These are phyloP conservation scores for Omphalea diandra DNA, from an alignment of 441 rosid genomes.

Conservation along the genomic window DNA sequence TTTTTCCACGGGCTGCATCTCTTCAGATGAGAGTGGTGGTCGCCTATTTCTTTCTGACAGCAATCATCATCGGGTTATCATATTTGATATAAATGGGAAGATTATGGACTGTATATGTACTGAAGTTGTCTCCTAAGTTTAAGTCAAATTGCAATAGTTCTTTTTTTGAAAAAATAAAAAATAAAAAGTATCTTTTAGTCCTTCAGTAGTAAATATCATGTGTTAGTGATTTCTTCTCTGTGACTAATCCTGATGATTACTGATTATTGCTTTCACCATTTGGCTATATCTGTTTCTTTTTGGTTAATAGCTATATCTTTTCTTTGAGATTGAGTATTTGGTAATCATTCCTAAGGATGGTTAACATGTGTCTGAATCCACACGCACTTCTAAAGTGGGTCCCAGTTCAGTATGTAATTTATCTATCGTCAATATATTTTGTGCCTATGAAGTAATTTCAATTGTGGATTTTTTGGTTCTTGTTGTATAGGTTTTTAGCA, in stretches of 20 bases:
- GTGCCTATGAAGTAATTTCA: slow-evolving; percentile 3
- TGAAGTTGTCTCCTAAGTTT: slow-evolving; percentile 10
- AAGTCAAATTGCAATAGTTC: background rate
- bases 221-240: background rate
- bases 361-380: background rate
- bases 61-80: slow-evolving; percentile 91
- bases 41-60: slow-evolving; percentile 85
- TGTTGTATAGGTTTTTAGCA: background rate
- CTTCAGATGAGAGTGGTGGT: slow-evolving; percentile 65
- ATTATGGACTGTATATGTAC: slow-evolving; percentile 80
- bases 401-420: background rate
- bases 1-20: slow-evolving; percentile 61
- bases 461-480: background rate
- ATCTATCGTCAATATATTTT: background rate
- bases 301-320: too few relatives aligned
- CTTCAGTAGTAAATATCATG: background rate
- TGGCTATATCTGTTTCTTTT: too few relatives aligned
- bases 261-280: background rate
- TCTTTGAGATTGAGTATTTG: background rate
- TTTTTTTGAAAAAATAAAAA: background rate
- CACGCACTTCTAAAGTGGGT: background rate
- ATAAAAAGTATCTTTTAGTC: background rate
- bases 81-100: slow-evolving; percentile 57
- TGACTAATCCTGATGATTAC: background rate
- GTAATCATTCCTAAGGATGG: background rate